Evolutionary conservation across 169 alveolate species (phyloP), one percentile per base, ranked within the genome.

Genomic region (Babesia bigemina): DNA sequence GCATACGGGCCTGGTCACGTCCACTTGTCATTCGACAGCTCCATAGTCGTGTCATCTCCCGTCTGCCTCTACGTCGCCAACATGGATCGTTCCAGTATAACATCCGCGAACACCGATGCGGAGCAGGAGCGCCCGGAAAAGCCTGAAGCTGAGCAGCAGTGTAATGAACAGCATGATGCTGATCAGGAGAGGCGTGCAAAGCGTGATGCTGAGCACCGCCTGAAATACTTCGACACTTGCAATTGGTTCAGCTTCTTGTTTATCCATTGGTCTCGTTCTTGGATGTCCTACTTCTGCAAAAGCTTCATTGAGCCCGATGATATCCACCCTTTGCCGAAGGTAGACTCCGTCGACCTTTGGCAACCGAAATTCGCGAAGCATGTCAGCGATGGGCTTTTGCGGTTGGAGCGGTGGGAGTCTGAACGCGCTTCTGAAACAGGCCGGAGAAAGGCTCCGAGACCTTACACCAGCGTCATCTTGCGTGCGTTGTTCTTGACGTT

Each of bases 361-460:
- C 86, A 77, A 48, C 78, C 78, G 0, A 77, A 66, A 22, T 67
- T 77, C 47, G 67, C 86, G 10, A 77, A 77, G 56, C 86, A 70
- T 49, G 62, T 77, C 14, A 77, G 86, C 50, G 86, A 77, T 50
- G 86, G 86, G 52, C 24, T 77, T 6, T 14, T 77, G 7, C 53
- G 62, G 14, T 58, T 58, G 59, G 86, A 77, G 57, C 11, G n/a
- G 33, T 22, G 33, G 6, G 49, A 65, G 56, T 12, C 55, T 14
- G 42, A 48, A 29, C n/a, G 17, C 28, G 22, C 16, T 1, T 17
- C 53, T 17, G 36, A 33, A 19, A 24, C n/a, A 26, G 45, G 50
- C 0, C 53, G 33, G 12, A 2, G 36, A 11, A 52, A 9, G 45
- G n/a, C 33, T 0, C 2, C 4, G n/a, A 60, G 24, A 13, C 78